Evolutionary conservation across 192 early-diverging fungal genomes (phyloP).

Genomic region (Dissophora globulifera): DNA sequence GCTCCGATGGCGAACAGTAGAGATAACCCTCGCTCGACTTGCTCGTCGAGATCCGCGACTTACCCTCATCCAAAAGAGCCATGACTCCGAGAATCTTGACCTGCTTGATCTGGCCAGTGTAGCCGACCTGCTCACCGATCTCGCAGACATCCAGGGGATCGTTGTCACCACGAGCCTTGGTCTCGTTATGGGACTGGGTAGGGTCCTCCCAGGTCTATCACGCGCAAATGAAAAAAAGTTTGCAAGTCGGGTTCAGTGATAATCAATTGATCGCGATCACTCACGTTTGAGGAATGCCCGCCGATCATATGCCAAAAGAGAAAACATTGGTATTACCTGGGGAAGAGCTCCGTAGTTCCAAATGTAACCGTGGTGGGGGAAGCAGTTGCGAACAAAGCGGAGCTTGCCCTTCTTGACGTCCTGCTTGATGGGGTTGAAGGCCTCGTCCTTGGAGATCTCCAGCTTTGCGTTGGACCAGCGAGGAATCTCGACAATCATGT

Average conservation of each 20-base stretch:
- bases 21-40: no score
- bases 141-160: conserved; percentile 98
- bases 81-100: conserved; percentile 99
- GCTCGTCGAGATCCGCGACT: no score
- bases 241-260: not conserved
- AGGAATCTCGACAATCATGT: conserved; percentile 99
- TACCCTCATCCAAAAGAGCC: conserved; percentile 97
- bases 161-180: conserved; percentile 96
- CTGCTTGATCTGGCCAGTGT: conserved; percentile 97
- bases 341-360: conserved; percentile 99
- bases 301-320: no score
- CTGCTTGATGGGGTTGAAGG: conserved; percentile 99
- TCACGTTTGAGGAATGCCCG: no score
- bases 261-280: conserved; percentile 6
- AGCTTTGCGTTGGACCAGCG: conserved; percentile 99
- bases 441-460: conserved; percentile 96
- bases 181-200: conserved; percentile 87
- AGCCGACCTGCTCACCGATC: conserved; percentile 95
- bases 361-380: conserved; percentile 99
- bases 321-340: no score
- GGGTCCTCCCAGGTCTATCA: conserved; percentile 99
- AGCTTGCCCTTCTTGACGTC: conserved; percentile 99
- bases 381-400: conserved; percentile 97
- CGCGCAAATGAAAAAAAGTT: not conserved
- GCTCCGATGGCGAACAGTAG: not conserved